These are phyloP conservation scores for Agaricus subrufescens DNA, from an alignment of 768 basidiomycete species.

Conservation along the genomic window DNA sequence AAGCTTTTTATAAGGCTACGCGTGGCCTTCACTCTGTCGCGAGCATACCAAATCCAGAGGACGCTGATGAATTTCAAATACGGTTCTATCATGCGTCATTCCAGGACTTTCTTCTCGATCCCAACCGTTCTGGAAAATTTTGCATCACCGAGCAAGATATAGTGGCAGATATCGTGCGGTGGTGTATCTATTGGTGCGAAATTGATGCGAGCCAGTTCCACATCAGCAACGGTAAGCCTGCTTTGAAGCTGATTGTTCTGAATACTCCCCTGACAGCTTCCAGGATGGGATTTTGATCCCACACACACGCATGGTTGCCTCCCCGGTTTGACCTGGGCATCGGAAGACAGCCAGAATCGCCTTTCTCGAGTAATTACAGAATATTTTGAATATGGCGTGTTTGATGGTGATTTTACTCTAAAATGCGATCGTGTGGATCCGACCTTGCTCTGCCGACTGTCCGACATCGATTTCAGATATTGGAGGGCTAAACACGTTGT, in stretches of 20 bases:
- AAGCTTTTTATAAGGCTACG: not conserved
- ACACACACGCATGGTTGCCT: not conserved
- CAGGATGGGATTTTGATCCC: not conserved
- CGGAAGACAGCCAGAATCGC: not conserved
- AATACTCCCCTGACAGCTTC: not conserved
- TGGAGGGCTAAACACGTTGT: not conserved
- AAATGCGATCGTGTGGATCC: not conserved
- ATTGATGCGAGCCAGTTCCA: not conserved
- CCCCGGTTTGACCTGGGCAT: not conserved
- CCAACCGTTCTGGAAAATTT: not conserved
- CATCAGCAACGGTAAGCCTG: not conserved
- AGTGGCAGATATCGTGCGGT: not conserved
- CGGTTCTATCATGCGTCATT: conserved; percentile 1
- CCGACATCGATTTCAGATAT: not conserved
- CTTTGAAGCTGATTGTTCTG: no score
- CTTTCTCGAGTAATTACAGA: no score
- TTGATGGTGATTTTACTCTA: no score
- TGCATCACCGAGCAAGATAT: not conserved
- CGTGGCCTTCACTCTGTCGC: not conserved
- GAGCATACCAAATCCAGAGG: not conserved
- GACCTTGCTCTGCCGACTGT: not conserved
- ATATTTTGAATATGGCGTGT: no score
- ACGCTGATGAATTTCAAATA: not conserved
- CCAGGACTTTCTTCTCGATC: not conserved
- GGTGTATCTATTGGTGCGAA: not conserved